Conservation (phyloP, 371 early-diverging fungal species). For the Choanephora cucurbitarum region DNA sequence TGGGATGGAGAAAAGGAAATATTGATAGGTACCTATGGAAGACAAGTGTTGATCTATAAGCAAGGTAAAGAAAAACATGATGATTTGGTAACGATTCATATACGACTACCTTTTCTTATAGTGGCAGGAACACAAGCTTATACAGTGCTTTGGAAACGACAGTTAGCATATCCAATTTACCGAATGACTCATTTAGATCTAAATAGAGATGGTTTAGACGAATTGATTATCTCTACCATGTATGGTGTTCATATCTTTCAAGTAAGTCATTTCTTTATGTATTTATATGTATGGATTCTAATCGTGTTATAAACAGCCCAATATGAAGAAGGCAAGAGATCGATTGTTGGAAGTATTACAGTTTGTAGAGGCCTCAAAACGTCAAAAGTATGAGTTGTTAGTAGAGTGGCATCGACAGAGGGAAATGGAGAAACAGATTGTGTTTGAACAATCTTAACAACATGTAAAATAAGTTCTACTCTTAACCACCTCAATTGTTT, state of each 20-base stretch:
- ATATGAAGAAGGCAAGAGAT: slow-evolving; percentile 47
- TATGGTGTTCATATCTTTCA: slow-evolving; percentile 72
- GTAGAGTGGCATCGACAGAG: slow-evolving; percentile 40
- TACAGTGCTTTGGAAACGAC: slow-evolving; percentile 65
- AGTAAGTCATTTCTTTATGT: slow-evolving; percentile 29
- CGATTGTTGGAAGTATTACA: slow-evolving; percentile 42
- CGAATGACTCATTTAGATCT: slow-evolving; percentile 67
- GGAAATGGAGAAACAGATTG: slow-evolving; percentile 48
- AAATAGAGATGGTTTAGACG: slow-evolving; percentile 72
- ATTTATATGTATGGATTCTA: background rate
- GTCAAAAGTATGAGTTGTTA: slow-evolving; percentile 42
- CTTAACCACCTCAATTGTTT: slow-evolving; percentile 32
- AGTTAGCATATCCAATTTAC: slow-evolving; percentile 74
- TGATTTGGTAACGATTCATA: background rate
- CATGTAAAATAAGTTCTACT: slow-evolving; percentile 39
- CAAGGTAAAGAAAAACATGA: slow-evolving; percentile 35
- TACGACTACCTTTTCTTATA: no score
- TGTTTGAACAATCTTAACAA: slow-evolving; percentile 41
- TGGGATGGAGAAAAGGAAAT: slow-evolving; percentile 75
- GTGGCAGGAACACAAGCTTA: slow-evolving; percentile 53
- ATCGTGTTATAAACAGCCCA: slow-evolving; percentile 31
- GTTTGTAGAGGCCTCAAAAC: slow-evolving; percentile 44
- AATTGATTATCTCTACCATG: slow-evolving; percentile 71
- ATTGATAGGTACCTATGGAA: slow-evolving; percentile 73
- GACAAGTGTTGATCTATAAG: slow-evolving; percentile 74